A percentile compares a stretch with the other conserved stretches of the same genome.
Conservation (phyloP, 495 filamentous ascomycete genomes). For the Sporormia fimetaria region DNA sequence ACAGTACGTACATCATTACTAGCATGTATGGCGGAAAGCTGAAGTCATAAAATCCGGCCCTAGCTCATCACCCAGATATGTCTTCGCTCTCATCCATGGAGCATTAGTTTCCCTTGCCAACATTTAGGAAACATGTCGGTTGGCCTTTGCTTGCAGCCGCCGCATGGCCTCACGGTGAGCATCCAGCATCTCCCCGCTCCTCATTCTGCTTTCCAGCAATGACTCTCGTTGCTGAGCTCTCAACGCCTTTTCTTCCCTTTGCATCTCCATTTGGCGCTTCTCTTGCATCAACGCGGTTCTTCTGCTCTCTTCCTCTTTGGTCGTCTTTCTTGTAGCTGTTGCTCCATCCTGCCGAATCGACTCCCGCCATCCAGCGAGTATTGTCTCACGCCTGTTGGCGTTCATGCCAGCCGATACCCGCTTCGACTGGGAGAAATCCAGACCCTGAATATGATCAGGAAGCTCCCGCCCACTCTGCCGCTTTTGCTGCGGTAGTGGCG, state of each 20-base stretch:
- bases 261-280: conserved; percentile 39
- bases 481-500: conserved; percentile 15
- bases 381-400: conserved; percentile 42
- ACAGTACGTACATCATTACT: no score
- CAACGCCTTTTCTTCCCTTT: conserved; percentile 36
- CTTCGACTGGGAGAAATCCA: conserved; percentile 49
- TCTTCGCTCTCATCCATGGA: not conserved
- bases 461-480: conserved; percentile 16
- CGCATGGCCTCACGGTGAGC: conserved; percentile 72
- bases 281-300: conserved; percentile 41
- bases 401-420: conserved; percentile 35
- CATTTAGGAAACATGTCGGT: conserved; percentile 31
- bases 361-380: conserved; percentile 66
- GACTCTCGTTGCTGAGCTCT: conserved; percentile 33
- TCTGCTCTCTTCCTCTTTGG: conserved; percentile 30
- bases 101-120: not conserved
- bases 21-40: no score
- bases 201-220: conserved; percentile 62
- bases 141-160: conserved; percentile 66
- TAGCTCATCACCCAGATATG: no score
- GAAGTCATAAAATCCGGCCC: no score
- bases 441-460: conserved; percentile 26
- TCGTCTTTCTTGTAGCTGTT: conserved; percentile 36
- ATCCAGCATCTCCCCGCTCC: conserved; percentile 61
- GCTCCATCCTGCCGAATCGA: conserved; percentile 54